Base-by-base conservation (phyloP, 495 filamentous ascomycete species). In the Hypoxylon crocopeplum region DNA sequence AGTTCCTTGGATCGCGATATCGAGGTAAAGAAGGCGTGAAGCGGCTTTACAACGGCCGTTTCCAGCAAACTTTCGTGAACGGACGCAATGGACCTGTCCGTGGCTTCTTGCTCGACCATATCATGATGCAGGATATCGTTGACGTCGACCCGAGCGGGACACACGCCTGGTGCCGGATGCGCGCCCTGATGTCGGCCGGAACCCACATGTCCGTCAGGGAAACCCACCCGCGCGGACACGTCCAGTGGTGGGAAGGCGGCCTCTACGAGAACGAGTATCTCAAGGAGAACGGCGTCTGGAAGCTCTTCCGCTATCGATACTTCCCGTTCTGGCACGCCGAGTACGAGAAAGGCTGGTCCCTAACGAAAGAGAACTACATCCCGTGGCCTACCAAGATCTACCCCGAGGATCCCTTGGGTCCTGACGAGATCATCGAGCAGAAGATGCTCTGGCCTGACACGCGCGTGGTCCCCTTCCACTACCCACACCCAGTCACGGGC, bases 201-300 rank as follows among this genome's bases (percentile, higher is more conserved):
- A 79, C 75, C 8, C 81, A 84, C 64, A 64, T 79, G 49, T 72
- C 67, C 32, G 73, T 82, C 41, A 67, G 72, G 38, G 75, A 77
- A 13, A 69, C 64, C 17, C 77, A 82, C 51, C 80, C 81, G 5
- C 70, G 75, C 34, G 80, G 80, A 6, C 72, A 79, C 40, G 69
- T 74, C 6, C 80, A 84, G 59, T 82, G 80, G 80, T 82, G 80
- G 78, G 80, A 82, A 57, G 81, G 81, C 17, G 81, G 81, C 4
- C 67, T 84, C 48, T 84, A 84, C 68, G 81, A 84, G 70, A 84
- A 84, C 59, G 81, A 84, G 66, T 84, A 84, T 65, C 75, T 82
- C 67, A 84, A 84, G 69, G 79, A 83, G 56, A 68, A 78, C 56
- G 81, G 81, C 12, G 70, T 74, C 21, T 84, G 81, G 81, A 81